Base-by-base conservation (phyloP, 352 stramenopile genomes). In the Globisporangium paddicum region DNA sequence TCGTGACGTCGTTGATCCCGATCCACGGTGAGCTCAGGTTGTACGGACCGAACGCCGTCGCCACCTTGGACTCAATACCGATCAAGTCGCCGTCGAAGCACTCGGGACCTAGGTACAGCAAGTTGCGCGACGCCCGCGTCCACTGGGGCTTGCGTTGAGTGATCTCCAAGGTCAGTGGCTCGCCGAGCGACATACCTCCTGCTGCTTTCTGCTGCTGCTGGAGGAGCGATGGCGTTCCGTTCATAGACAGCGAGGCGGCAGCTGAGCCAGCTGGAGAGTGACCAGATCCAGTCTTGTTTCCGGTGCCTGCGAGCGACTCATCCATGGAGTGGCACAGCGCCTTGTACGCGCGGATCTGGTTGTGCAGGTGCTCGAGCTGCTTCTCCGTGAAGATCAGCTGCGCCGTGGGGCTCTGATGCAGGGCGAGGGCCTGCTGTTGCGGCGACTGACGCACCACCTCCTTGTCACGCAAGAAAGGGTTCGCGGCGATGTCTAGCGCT, bases 301-400 rank as follows among this genome's bases (percentile, higher is more conserved):
- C 72, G 47, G 59, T 67, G 13, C 69, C 60, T 0, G 66, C 42
- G 23, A 89, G 61, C 5, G 78, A 66, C 38, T 88, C 69, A 59
- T 95, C 82, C 85, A 95, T 95, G 6, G 76, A 87, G 64, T 90
- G 82, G 42, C 82, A 93, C 23, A 95, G 70, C 35, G 81, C 66
- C 63, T 93, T 95, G 69, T 88, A 95, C 18, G 81, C 76, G 8
- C 81, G 81, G 60, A 95, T 95, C 71, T 95, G 85, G 60, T 89
- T 84, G 67, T 95, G 85, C 46, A 95, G 61, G 30, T 91, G 81
- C 60, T 90, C 82, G 21, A 95, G 73, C 64, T 95, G 85, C 59
- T 86, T 89, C 30, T 92, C 85, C n/a, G 85, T 85, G 64, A 95
- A 95, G 13, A 95, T 68, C 40, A 77, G 28, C 59, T 75, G 69